Evolutionary conservation across 345 rosid genomes (phyloP).

Genomic region (Durio zibethinus): DNA sequence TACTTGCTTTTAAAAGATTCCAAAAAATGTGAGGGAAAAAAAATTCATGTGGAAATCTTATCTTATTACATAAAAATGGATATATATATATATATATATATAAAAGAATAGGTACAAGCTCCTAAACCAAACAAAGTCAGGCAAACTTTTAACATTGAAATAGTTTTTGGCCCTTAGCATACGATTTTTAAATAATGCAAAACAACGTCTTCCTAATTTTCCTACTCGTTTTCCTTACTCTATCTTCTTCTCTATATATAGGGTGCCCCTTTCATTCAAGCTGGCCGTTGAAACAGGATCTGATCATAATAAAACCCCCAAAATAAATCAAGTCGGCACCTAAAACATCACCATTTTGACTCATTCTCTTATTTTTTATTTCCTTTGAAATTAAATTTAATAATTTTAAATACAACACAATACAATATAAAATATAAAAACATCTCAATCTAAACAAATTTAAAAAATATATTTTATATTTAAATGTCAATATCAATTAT

Average conservation of each 20-base stretch:
- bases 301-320: background rate
- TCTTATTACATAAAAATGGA: too few relatives aligned
- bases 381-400: background rate
- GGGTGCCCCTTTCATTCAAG: too few relatives aligned
- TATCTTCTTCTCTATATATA: background rate
- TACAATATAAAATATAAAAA: too few relatives aligned
- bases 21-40: background rate
- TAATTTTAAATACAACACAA: too few relatives aligned
- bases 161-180: background rate
- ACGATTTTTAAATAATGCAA: background rate
- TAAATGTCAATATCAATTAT: too few relatives aligned
- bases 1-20: too few relatives aligned
- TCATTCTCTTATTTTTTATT: background rate
- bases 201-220: background rate
- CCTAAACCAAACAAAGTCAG: background rate
- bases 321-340: background rate
- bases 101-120: background rate
- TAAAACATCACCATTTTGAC: background rate
- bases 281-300: conserved; percentile 13
- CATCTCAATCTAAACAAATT: too few relatives aligned
- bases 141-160: background rate
- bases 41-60: background rate
- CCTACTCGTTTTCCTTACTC: background rate
- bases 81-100: too few relatives aligned
- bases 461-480: too few relatives aligned